Evolutionary conservation across 2,329 filamentous ascomycete genomes (phyloP).

Genomic region (Thermoascus crustaceus): DNA sequence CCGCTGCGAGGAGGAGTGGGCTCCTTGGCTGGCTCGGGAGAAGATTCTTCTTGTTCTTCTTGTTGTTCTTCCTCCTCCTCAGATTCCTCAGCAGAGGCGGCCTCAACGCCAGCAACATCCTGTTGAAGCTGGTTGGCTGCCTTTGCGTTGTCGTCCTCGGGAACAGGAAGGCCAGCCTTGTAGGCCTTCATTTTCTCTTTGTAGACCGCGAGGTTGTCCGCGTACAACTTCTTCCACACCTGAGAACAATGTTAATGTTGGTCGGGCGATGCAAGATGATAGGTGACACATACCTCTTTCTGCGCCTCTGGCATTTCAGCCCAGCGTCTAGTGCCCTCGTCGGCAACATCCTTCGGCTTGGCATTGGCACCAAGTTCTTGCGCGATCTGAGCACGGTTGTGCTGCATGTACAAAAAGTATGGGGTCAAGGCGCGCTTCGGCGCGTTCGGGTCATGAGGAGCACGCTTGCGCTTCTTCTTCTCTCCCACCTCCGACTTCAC

Average conservation of each 20-base stretch:
- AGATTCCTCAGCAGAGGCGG: conserved; percentile 22
- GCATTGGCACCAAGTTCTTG: conserved; percentile 65
- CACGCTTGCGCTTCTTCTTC: conserved; percentile 87
- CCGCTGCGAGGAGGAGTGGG: conserved; percentile 33
- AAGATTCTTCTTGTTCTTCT: conserved; percentile 24
- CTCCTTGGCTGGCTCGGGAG: conserved; percentile 32
- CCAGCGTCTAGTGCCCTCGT: conserved; percentile 83
- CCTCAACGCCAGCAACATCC: conserved; percentile 30
- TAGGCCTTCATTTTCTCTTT: conserved; percentile 49
- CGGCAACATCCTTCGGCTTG: conserved; percentile 77
- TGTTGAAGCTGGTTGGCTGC: conserved; percentile 35
- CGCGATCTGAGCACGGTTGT: conserved; percentile 74
- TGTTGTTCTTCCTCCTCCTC: conserved; percentile 25
- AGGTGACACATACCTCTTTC: conserved; percentile 50
- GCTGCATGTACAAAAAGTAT: conserved; percentile 91
- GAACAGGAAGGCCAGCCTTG: conserved; percentile 42
- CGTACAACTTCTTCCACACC: conserved; percentile 52
- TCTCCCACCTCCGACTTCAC: conserved; percentile 46
- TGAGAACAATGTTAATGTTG: conserved; percentile 16
- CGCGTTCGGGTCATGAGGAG: conserved; percentile 79
- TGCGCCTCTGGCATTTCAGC: conserved; percentile 64
- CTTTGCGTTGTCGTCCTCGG: conserved; percentile 37
- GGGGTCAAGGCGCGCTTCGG: conserved; percentile 90
- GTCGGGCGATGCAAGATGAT: background rate
- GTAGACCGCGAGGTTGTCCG: conserved; percentile 49